Evolutionary conservation across 352 stramenopile species (phyloP).

Genomic region (Globisporangium cederbergense): DNA sequence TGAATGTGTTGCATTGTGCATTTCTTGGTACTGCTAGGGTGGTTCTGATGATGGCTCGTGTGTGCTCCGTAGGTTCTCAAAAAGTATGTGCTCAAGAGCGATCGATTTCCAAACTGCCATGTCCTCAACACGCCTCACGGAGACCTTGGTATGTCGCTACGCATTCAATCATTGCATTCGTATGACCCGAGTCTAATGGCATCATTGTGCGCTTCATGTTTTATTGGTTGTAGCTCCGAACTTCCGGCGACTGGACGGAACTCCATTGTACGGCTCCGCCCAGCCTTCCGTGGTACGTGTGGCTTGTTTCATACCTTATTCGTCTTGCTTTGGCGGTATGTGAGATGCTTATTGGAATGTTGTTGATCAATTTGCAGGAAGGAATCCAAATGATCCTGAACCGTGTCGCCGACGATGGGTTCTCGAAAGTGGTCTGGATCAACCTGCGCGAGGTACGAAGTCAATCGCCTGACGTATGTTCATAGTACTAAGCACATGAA

Average conservation of each 20-base stretch:
- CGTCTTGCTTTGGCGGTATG: background rate
- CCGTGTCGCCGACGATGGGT: slow-evolving; percentile 64
- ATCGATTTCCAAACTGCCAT: slow-evolving; percentile 79
- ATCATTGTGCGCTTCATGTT: background rate
- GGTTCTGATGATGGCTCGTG: background rate
- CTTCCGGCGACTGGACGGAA: slow-evolving; percentile 65
- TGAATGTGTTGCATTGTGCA: background rate
- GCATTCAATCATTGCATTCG: background rate
- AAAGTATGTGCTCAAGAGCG: slow-evolving; percentile 84
- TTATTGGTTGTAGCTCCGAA: slow-evolving; percentile 49
- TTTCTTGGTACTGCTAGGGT: background rate
- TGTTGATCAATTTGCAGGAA: slow-evolving; percentile 31
- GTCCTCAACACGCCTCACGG: slow-evolving; percentile 59
- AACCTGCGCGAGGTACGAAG: slow-evolving; percentile 65
- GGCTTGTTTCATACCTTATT: background rate
- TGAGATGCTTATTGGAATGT: background rate
- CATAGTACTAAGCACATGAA: too few species aligned
- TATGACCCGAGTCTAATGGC: background rate
- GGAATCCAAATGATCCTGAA: slow-evolving; percentile 72
- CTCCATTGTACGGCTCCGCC: slow-evolving; percentile 67
- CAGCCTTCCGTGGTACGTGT: slow-evolving; percentile 65
- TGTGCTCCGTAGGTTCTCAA: slow-evolving; percentile 47
- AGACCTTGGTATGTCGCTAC: slow-evolving; percentile 41
- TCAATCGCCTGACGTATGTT: background rate
- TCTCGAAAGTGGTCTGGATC: slow-evolving; percentile 79